These are phyloP conservation scores for Yarrowia alimentaria DNA, from an alignment of 805 yeast genomes.

Conservation along the genomic window DNA sequence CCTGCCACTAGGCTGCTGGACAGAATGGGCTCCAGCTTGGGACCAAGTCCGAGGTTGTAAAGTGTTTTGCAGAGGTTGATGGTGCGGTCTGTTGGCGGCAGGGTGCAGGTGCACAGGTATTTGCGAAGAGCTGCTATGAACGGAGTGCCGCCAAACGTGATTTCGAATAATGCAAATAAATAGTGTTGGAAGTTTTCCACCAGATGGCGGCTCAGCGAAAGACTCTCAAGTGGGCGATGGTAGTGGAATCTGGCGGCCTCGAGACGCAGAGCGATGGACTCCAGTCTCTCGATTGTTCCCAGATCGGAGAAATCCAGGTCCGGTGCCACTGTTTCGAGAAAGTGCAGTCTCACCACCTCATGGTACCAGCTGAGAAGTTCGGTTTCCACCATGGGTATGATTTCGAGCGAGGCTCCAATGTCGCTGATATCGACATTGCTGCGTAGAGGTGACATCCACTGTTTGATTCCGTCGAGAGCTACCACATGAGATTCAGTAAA, in stretches of 20 bases:
- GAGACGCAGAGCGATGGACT: background rate
- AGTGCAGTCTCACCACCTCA: slow-evolving; percentile 27
- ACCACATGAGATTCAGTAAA: background rate
- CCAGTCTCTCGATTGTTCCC: slow-evolving; percentile 1
- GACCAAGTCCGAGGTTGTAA: slow-evolving; percentile 6
- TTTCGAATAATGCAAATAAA: slow-evolving; percentile 26
- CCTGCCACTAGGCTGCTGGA: slow-evolving; percentile 3
- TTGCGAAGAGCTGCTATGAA: background rate
- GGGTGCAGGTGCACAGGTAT: background rate
- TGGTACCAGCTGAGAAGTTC: slow-evolving; percentile 24
- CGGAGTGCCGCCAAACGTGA: slow-evolving; percentile 2
- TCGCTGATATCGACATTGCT: slow-evolving; percentile 7
- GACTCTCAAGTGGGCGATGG: slow-evolving; percentile 8
- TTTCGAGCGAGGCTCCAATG: background rate
- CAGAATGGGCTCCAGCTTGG: slow-evolving; percentile 5
- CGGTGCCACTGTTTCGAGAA: slow-evolving; percentile 28
- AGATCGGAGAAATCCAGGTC: slow-evolving; percentile 14
- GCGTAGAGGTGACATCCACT: slow-evolving; percentile 8
- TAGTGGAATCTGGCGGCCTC: slow-evolving; percentile 23
- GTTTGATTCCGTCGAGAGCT: slow-evolving; percentile 2
- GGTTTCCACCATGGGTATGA: slow-evolving; percentile 7
- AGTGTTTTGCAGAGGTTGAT: slow-evolving; percentile 23
- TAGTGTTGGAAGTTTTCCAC: slow-evolving; percentile 16
- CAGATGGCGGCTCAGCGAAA: slow-evolving; percentile 14
- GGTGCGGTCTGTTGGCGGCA: slow-evolving; percentile 13